Evolutionary conservation across 164 flowering plant genomes (phyloP), one percentile per base, ranked within the genome.

Genomic region (Pachysandra terminalis): DNA sequence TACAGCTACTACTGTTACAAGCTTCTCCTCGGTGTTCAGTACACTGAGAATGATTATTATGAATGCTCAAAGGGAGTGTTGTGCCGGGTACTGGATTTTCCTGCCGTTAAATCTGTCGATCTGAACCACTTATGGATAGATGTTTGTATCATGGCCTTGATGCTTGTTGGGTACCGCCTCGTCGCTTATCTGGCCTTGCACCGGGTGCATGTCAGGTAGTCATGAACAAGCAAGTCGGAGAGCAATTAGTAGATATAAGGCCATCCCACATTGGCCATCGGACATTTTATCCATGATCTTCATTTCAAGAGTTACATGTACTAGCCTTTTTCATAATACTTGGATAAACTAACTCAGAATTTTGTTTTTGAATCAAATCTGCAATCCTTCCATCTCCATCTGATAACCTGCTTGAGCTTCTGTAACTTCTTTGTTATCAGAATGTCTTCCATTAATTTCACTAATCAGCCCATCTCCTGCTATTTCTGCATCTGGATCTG

Each of bases 1-100:
- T 96, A 87, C 68, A 96, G 99, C 82, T 96, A 86, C 78, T 96
- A 96, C 72, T 89, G 98, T 63, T 96, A 85, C 86, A 91, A 85
- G 86, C 91, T 96, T 26, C 93, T 96, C 24, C 87, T 93, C 1
- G 99, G 99, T 26, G 85, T 91, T 27, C 99, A 96, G 63, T 96
- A 86, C 85, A 72, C 41, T 23, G 85, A 82, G 22, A 68, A 81
- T 27, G 97, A 93, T 62, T 64, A 55, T 17, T 93, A 93, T 22
- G 87, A 86, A 71, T 96, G 98, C 74, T 70, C 84, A 9, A 68
- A 75, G 21, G 87, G 85, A 35, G 83, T 35, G 22, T 63, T 75
- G 45, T 93, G 98, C 74, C 78, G 81, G 54, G 96, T 90, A 28
- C 76, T 69, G 5, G 92, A 93, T 74, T 87, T 84, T 63, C 96